A percentile compares a stretch with the other conserved stretches of the same genome.
Conservation (phyloP, 2,329 filamentous ascomycete genomes). For the Paramyrothecium sp. region DNA sequence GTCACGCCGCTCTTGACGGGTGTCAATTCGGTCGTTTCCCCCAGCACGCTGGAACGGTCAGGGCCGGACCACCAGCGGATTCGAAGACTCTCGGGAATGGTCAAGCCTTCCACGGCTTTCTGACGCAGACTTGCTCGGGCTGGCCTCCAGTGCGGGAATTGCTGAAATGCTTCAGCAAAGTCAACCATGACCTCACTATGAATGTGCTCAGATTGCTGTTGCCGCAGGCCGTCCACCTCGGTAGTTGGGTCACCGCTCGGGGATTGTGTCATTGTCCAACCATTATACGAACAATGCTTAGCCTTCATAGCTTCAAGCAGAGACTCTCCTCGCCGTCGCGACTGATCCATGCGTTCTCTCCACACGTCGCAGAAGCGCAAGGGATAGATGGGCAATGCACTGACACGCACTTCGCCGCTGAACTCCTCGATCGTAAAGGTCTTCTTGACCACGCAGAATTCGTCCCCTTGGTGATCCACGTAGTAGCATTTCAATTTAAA, state of each 20-base stretch:
- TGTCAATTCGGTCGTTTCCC: neutral
- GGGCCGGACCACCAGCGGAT: neutral
- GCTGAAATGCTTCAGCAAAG: neutral
- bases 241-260: neutral
- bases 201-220: neutral
- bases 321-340: neutral
- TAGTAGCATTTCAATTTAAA: neutral
- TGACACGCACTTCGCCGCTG: neutral
- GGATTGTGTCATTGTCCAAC: neutral
- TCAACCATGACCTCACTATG: conserved; percentile 1
- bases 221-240: neutral
- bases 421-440: neutral
- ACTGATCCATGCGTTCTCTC: neutral
- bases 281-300: neutral
- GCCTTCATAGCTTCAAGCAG: neutral
- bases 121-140: neutral
- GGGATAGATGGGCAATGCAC: neutral
- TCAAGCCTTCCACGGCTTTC: neutral
- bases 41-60: neutral
- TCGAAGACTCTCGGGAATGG: neutral
- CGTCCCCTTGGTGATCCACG: neutral
- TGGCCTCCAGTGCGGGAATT: neutral
- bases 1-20: neutral
- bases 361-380: neutral
- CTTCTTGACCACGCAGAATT: neutral